phyloP scores from a whole-genome alignment of 768 basidiomycete species.

The Arthromyces matolae region DNA sequence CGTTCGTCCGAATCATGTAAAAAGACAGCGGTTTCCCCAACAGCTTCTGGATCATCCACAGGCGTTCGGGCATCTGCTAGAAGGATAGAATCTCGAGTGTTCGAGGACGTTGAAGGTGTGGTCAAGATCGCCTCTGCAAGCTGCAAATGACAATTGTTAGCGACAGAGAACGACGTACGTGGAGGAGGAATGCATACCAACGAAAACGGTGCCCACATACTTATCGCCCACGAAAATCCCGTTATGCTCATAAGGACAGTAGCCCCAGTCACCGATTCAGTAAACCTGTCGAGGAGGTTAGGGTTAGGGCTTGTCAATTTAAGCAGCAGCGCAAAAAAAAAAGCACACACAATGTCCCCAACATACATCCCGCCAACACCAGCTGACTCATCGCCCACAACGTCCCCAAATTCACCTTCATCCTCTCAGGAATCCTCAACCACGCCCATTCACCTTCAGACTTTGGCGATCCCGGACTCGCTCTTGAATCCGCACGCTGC shows the following conservation, averaged over 20 bases:
- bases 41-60: conserved; percentile 28
- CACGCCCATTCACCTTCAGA: conserved; percentile 12
- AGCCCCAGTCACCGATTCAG: conserved; percentile 63
- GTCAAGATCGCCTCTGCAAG: conserved; percentile 85
- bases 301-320: neutral
- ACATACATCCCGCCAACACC: conserved; percentile 74
- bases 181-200: conserved; percentile 47
- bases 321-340: neutral
- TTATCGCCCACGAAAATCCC: conserved; percentile 91
- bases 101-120: conserved; percentile 38
- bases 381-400: conserved; percentile 80
- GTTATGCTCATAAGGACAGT: conserved; percentile 73
- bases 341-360: conserved; percentile 71
- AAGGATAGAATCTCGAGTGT: conserved; percentile 36
- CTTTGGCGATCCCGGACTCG: neutral
- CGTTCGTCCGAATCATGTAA: conserved; percentile 2
- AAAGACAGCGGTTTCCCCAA: conserved; percentile 21
- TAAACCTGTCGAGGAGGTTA: conserved; percentile 48
- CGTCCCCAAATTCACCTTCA: conserved; percentile 60
- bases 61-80: conserved; percentile 43
- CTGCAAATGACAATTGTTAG: conserved; percentile 33
- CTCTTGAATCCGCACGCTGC: neutral
- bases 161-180: neutral
- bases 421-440: conserved; percentile 33
- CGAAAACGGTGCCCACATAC: conserved; percentile 91